A percentile compares a stretch with the other conserved stretches of the same genome.
Conservation (phyloP, 2,329 filamentous ascomycete species). For the Lasiodiplodia citricola region DNA sequence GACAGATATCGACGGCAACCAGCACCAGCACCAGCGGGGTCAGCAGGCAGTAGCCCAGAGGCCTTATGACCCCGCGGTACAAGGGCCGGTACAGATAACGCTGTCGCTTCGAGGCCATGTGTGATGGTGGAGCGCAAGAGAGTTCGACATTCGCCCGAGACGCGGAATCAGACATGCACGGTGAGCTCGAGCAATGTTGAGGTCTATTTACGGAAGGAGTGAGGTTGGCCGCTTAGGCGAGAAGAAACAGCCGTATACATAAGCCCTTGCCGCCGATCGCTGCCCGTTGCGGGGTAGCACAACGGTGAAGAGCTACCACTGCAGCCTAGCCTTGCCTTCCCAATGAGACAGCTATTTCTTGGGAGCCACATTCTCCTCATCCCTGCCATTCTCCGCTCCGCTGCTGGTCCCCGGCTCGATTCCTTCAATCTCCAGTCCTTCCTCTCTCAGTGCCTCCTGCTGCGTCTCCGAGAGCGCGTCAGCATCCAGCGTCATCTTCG, state of each 20-base stretch:
- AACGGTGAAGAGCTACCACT: not conserved
- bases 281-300: conserved; percentile 1
- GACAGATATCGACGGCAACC: not conserved
- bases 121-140: too few relatives aligned
- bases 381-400: not conserved
- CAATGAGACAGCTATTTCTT: not conserved
- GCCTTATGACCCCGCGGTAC: not conserved
- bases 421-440: conserved; percentile 32
- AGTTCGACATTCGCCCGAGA: too few relatives aligned
- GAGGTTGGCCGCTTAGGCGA: not conserved
- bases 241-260: not conserved
- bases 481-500: conserved; percentile 59
- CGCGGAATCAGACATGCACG: not conserved
- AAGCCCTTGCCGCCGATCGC: not conserved
- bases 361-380: not conserved
- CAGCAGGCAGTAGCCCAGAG: not conserved
- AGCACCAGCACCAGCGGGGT: not conserved
- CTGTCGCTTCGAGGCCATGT: not conserved
- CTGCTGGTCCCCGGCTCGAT: not conserved
- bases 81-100: conserved; percentile 1
- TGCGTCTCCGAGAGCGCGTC: conserved; percentile 35
- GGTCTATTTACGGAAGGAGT: not conserved
- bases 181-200: not conserved
- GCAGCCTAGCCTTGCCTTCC: not conserved
- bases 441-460: conserved; percentile 32